Base-by-base conservation (phyloP, 345 rosid genomes). In the Linum lewisii region DNA sequence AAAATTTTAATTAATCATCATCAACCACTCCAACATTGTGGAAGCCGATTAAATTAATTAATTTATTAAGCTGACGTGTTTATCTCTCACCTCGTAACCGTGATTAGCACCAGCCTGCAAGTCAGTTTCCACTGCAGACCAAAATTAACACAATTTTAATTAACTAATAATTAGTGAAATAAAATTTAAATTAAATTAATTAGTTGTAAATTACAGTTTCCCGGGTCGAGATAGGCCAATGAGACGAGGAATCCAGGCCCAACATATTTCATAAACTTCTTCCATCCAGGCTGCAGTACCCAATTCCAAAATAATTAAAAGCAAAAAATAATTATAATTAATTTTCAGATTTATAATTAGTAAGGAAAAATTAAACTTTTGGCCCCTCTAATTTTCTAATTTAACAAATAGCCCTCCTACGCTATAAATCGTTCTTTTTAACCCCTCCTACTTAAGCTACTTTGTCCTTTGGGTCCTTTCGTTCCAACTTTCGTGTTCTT, bases 201-300 rank as follows among this genome's bases (percentile, higher is more conserved):
- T 10, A 34, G n/a, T 14, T 37, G 25, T 2, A 24, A 36, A 72
- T 37, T 64, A 83, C 88, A 38, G 68, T 83, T 83, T 2, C 88
- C 82, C 9, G 88, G 93, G 37, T 85, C 88, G 34, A 85, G 73
- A 66, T 85, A 85, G 50, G 88, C 88, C 25, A 85, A 34, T 0
- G 84, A 81, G 22, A 85, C 83, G 2, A 85, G 73, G 56, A 85
- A 81, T 26, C 88, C 83, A 32, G 86, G 93, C 25, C 82, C 93
- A n/a, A 81, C 71, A 51, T 58, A 77, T 2, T 81, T 53, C 22
- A 81, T 15, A 25, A 83, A 81, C 72, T 71, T 83, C 42, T 66
- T 77, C 86, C 88, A 82, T 19, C 92, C 87, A 1, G 82, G 75
- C 64, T 58, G 45, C 2, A 8, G n/a, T n/a, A n/a, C 14, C 45